These are phyloP conservation scores for Hypholoma fasciculare DNA, from an alignment of 768 basidiomycete species.

Conservation along the genomic window DNA sequence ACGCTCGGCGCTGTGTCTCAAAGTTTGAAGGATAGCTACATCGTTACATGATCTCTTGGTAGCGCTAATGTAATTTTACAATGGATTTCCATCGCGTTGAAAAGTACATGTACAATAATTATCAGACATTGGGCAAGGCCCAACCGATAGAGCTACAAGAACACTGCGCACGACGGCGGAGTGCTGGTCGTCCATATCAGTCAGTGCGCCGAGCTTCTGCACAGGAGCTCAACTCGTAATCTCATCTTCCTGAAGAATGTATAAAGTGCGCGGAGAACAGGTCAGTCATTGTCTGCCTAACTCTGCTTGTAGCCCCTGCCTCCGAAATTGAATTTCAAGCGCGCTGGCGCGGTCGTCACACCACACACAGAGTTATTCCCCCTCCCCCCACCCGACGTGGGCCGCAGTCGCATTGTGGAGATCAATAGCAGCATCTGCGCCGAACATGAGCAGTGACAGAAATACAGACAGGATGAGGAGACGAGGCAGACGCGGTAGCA, in stretches of 20 bases:
- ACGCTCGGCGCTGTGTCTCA: too few species aligned
- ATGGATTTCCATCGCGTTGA: too few species aligned
- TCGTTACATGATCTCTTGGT: too few species aligned
- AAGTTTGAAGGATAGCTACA: too few species aligned
- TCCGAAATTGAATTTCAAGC: not conserved
- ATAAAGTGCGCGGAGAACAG: not conserved
- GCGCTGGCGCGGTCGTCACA: not conserved
- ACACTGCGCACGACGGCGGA: slow-evolving; percentile 81
- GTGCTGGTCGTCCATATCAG: slow-evolving; percentile 59
- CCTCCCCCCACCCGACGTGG: not conserved
- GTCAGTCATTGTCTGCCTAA: not conserved
- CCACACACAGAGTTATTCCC: not conserved
- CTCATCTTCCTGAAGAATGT: slow-evolving; percentile 35
- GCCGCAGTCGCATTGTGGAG: not conserved
- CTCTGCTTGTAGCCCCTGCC: not conserved
- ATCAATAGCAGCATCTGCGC: not conserved
- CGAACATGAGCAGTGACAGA: slow-evolving; percentile 7
- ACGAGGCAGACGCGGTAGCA: slow-evolving; percentile 25
- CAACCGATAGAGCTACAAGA: slow-evolving; percentile 84
- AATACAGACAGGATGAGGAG: slow-evolving; percentile 17
- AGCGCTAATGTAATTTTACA: too few species aligned
- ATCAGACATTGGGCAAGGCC: too few species aligned
- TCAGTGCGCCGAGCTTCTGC: slow-evolving; percentile 54
- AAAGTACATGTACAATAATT: too few species aligned
- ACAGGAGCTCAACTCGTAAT: slow-evolving; percentile 40